Evolutionary conservation across 805 yeast species (phyloP).

Genomic region (Saccharomyces paradoxus): DNA sequence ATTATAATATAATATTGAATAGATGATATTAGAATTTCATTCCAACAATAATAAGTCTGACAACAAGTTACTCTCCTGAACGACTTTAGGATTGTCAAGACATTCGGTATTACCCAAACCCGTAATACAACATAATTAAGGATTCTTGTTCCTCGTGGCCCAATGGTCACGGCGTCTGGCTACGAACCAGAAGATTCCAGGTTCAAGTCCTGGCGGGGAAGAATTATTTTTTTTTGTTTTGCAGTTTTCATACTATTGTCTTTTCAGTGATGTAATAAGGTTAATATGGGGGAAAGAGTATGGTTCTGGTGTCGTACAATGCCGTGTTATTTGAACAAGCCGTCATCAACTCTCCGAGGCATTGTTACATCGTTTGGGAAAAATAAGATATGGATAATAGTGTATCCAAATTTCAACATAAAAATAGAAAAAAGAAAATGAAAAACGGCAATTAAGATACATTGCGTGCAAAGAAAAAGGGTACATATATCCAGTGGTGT

Average conservation of each 20-base stretch:
- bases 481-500: neutral
- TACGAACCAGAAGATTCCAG: constrained; percentile 50
- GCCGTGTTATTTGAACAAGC: neutral
- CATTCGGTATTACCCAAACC: no score
- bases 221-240: constrained; percentile 12
- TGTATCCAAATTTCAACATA: neutral
- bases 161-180: constrained; percentile 73
- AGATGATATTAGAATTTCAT: no score
- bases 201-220: constrained; percentile 50
- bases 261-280: neutral
- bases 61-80: no score
- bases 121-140: no score
- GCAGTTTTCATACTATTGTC: neutral
- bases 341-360: neutral
- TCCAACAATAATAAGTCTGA: no score
- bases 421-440: neutral
- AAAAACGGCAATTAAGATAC: neutral
- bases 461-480: neutral
- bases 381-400: neutral
- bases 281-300: neutral
- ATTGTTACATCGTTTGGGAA: neutral
- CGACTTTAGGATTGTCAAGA: no score
- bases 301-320: neutral
- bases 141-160: constrained; percentile 61
- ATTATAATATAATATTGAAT: no score